Base-by-base conservation (phyloP, 768 basidiomycete species). In the Boletus tylopilopsis region DNA sequence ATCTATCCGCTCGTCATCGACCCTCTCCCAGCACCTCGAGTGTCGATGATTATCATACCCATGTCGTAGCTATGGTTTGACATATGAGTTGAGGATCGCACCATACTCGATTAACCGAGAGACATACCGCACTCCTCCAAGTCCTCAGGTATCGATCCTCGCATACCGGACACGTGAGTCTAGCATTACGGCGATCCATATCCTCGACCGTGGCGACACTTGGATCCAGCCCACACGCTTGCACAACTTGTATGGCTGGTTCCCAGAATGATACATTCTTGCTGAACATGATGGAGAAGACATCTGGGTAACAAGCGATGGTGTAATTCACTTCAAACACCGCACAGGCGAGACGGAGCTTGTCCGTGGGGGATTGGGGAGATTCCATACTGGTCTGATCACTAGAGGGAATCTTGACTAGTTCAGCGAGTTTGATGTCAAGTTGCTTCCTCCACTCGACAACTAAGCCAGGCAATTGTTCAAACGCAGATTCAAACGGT, bases 401-500 rank as follows among this genome's bases (percentile, higher is more conserved):
- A 15, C n/a, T 4, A 12, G 21, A 13, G 7, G 51, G 46, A 9
- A 48, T 38, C 16, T 25, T 22, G 39, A 50, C n/a, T 15, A 42
- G 25, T 27, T 29, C 32, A 4, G 43, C 41, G 2, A 57, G 16
- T 33, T 51, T 47, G 4, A 35, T n/a, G 5, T 51, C 47, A 0
- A 51, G 18, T 11, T 50, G 18, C 21, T 21, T 27, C 16, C 16
- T 50, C 56, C 53, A 57, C 6, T 45, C 35, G 3, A 18, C 21
- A 4, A 41, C 45, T 0, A 51, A n/a, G 16, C 1, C 27, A 40
- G 41, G 47, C 5, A 57, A 8, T 11, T 53, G 50, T 15, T 8
- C 16, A 19, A 58, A 56, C 0, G 50, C 54, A 43, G 50, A 23
- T 32, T 43, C 37, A 21, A 55, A 53, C 8, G 39, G 22, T 3